Base-by-base conservation (phyloP, 1,284 basidiomycete species). In the Trametes pubescens region DNA sequence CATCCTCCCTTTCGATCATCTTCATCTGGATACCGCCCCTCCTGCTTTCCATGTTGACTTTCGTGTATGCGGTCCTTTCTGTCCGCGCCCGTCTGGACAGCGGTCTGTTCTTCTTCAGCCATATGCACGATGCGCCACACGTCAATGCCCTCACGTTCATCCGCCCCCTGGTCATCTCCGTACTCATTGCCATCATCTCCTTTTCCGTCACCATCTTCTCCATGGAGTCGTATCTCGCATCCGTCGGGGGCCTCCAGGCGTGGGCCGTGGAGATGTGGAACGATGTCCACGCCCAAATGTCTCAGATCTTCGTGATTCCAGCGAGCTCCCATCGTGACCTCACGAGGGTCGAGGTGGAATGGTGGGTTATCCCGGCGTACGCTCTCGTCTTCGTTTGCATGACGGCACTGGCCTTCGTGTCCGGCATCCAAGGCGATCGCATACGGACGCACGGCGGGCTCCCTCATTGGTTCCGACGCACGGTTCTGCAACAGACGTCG, bases 11-110 rank as follows among this genome's bases (percentile, higher is more conserved):
- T 10, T 80, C 84, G 0, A 73, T 89, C 63, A 73, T 86, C 57
- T 68, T 92, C 48, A 80, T 90, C 57, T 87, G 83, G 82, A 65
- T 86, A 26, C 87, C 87, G 7, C 87, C 86, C 4, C 71, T 88
- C 29, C 40, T 85, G 35, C 68, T 89, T 47, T 84, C 81, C 65
- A 67, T 72, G 35, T 71, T 75, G 44, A 79, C 84, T 1, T 71
- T 86, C 37, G 60, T 79, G 29, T 82, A 79, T 44, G 79, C 78
- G 47, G 77, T 83, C 81, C 62, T 71, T 21, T 60, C 65, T 34
- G n/a, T 61, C 44, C 55, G 58, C 40, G 48, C 51, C 72, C 76
- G 69, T 34, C 64, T 73, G 43, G 67, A 72, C 32, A 72, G 73
- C 69, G 68, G 70, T 40, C 78, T 81, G 47, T 77, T 76, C 55